phyloP scores from a whole-genome alignment of 2,329 filamentous ascomycete genomes.

The Colletotrichum brevisporum region DNA sequence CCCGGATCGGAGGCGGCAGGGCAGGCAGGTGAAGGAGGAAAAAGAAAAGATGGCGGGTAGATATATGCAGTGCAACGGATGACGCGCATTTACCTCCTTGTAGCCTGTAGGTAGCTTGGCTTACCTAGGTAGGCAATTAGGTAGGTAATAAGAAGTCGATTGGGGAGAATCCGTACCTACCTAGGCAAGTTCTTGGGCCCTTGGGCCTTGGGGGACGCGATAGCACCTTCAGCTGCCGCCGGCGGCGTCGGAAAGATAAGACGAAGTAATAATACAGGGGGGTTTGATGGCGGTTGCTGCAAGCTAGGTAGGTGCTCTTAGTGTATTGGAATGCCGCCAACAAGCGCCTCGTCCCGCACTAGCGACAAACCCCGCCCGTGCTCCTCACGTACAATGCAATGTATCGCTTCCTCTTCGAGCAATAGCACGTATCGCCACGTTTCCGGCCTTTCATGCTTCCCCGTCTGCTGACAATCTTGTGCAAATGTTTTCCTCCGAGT shows the following conservation, averaged over 20 bases:
- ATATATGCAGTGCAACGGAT: slow-evolving; percentile 33
- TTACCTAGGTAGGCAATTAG: not conserved
- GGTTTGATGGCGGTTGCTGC: too few species aligned
- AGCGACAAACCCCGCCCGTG: not conserved
- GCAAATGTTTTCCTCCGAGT: not conserved
- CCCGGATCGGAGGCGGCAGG: not conserved
- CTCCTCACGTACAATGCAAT: too few species aligned
- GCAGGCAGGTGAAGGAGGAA: not conserved
- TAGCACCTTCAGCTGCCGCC: not conserved
- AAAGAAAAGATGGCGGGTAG: slow-evolving; percentile 7
- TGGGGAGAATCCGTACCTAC: too few species aligned
- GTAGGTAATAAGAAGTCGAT: too few species aligned
- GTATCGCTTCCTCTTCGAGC: not conserved
- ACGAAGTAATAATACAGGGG: slow-evolving; percentile 6
- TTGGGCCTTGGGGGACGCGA: too few species aligned
- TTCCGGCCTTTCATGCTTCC: too few species aligned
- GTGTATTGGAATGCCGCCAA: not conserved
- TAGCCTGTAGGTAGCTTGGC: not conserved
- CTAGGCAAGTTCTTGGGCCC: too few species aligned
- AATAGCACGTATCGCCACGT: not conserved
- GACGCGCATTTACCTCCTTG: slow-evolving; percentile 12
- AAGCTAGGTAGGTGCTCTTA: not conserved
- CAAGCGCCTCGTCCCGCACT: not conserved
- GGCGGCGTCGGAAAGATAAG: slow-evolving; percentile 28
- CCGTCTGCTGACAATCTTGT: too few species aligned